A percentile compares a stretch with the other conserved stretches of the same genome.
These are phyloP conservation scores for Microglena sp. DNA, from an alignment of 139 green algal genomes.

Conservation along the genomic window DNA sequence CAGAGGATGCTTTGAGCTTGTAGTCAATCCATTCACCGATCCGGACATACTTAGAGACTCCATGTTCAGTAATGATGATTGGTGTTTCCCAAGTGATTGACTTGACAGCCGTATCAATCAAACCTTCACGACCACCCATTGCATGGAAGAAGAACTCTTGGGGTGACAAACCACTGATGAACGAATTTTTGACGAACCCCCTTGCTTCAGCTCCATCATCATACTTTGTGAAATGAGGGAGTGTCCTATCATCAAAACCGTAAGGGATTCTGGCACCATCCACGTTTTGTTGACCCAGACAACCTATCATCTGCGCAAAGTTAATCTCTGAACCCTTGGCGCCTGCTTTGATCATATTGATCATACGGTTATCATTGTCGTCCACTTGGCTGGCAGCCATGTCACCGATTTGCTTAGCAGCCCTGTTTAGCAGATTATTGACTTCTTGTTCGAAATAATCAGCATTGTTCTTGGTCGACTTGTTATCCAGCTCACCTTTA, in stretches of 20 bases:
- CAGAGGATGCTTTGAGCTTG: too few species aligned
- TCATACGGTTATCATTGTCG: conserved; percentile 80
- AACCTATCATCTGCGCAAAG: conserved; percentile 97
- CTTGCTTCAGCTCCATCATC: conserved; percentile 85
- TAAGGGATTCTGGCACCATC: conserved; percentile 96
- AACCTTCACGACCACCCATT: conserved; percentile 91
- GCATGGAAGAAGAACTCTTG: conserved; percentile 98
- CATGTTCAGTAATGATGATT: not conserved
- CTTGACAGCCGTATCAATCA: conserved; percentile 97
- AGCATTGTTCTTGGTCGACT: conserved; percentile 63
- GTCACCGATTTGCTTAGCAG: conserved; percentile 45
- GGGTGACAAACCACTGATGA: conserved; percentile 82
- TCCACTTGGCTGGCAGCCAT: not conserved
- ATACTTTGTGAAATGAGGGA: conserved; percentile 80
- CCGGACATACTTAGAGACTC: not conserved
- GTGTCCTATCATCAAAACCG: conserved; percentile 74
- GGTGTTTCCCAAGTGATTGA: conserved; percentile 1
- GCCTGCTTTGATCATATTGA: conserved; percentile 84
- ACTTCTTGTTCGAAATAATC: conserved; percentile 88
- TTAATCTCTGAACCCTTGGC: conserved; percentile 97
- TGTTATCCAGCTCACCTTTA: conserved; percentile 82
- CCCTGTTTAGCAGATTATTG: conserved; percentile 81
- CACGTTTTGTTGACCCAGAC: conserved; percentile 96
- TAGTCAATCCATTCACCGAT: conserved; percentile 6
- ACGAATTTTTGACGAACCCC: conserved; percentile 97